A percentile compares a stretch with the other conserved stretches of the same genome.
Evolutionary conservation across 371 early-diverging fungal genomes (phyloP).

Genomic region (Mucor lusitanicus): DNA sequence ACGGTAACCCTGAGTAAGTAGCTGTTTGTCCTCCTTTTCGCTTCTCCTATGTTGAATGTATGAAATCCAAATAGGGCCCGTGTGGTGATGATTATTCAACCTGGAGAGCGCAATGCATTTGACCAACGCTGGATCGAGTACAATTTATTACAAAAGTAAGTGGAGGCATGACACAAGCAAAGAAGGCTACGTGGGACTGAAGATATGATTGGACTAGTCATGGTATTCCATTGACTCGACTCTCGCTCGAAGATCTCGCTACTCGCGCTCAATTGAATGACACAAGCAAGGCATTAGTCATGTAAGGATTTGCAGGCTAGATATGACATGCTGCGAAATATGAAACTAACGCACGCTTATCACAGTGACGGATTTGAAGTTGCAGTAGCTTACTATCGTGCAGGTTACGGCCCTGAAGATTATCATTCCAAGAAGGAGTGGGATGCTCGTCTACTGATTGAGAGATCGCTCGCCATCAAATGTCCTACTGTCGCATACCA

Average conservation of each 20-base stretch:
- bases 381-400: conserved; percentile 89
- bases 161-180: background rate
- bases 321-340: background rate
- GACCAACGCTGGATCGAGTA: conserved; percentile 95
- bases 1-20: conserved; percentile 68
- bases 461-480: conserved; percentile 83
- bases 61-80: conserved; percentile 60
- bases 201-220: conserved; percentile 46
- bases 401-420: conserved; percentile 92
- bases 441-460: conserved; percentile 38
- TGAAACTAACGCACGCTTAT: background rate
- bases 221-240: conserved; percentile 65
- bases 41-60: background rate
- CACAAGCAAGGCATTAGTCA: conserved; percentile 55
- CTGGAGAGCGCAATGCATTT: conserved; percentile 91
- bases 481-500: conserved; percentile 93
- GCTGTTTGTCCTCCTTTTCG: background rate
- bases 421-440: conserved; percentile 57
- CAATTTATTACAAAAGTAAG: conserved; percentile 72
- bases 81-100: conserved; percentile 90
- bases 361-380: conserved; percentile 73
- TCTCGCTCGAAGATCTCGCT: conserved; percentile 66
- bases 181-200: background rate
- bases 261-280: conserved; percentile 59
- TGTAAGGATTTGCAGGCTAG: conserved; percentile 39